Base-by-base conservation (phyloP, 352 stramenopile genomes). In the Phytophthora ramorum region DNA sequence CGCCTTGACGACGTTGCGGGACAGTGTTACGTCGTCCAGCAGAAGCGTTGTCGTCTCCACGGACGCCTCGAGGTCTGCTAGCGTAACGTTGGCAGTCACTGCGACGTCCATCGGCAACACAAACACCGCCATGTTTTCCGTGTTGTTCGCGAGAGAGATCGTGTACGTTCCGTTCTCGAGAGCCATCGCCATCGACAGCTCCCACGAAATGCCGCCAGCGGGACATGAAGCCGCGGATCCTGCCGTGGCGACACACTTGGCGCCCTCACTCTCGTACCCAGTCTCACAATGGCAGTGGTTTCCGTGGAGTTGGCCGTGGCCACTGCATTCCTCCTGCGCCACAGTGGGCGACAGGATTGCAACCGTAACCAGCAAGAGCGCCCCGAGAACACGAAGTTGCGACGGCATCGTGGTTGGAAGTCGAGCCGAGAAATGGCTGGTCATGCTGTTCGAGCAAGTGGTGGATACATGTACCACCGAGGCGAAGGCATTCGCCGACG, bases 121-220 rank as follows among this genome's bases (percentile, higher is more conserved):
- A 9, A 85, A 72, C 26, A 77, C 50, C 0, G 73, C 76, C 76
- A 85, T 82, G 62, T 79, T 76, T 16, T 80, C 76, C 40, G 68
- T 69, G 54, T 85, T 85, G 30, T 79, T 73, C 7, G 52, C 55
- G 32, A 85, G 64, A 3, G 75, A 73, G 48, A 85, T 55, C 2
- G 62, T 72, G 64, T 82, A 85, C 22, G 76, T 71, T 4, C 71
- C 73, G 46, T 80, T 79, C 13, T 85, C 50, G 19, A 97, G 55
- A 24, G 56, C 69, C 47, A 81, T 65, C 1, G 71, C 53, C 43
- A 75, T 76, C 24, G 79, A 83, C 34, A 80, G 48, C 43, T 81
- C 73, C 69, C 72, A 85, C 6, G 57, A 54, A 52, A 83, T 74
- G 17, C 73, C 78, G 32, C 74, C 70, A 13, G 64, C 63, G 3